These are phyloP conservation scores for Penicillium verrucosum DNA, from an alignment of 2,329 filamentous ascomycete species.

Conservation along the genomic window DNA sequence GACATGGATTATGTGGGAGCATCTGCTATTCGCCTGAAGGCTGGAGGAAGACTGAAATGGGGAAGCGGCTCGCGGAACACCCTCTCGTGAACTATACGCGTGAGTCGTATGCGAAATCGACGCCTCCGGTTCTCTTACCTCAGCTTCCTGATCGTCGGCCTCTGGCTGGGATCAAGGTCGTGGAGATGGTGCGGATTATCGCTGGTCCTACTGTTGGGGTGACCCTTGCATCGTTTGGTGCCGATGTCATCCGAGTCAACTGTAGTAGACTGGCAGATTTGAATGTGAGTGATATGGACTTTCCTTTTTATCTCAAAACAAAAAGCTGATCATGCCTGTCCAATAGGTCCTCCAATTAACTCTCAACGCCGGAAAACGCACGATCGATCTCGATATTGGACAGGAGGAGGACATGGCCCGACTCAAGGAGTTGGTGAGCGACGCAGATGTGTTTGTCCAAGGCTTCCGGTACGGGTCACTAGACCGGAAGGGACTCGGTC, in stretches of 20 bases:
- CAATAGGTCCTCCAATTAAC: constrained; percentile 22
- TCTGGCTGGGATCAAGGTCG: constrained; percentile 49
- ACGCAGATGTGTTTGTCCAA: constrained; percentile 53
- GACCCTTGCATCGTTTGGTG: constrained; percentile 45
- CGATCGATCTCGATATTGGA: constrained; percentile 46
- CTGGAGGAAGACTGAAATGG: constrained; percentile 47
- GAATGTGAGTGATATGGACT: constrained; percentile 17
- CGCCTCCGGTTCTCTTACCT: constrained; percentile 30
- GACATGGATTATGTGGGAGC: constrained; percentile 44
- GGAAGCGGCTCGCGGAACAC: constrained; percentile 41
- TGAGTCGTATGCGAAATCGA: constrained; percentile 35
- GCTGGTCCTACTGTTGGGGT: constrained; percentile 45
- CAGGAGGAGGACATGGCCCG: constrained; percentile 40
- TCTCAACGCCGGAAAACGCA: constrained; percentile 25
- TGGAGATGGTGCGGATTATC: constrained; percentile 42
- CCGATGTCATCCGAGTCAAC: constrained; percentile 48
- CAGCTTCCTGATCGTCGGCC: constrained; percentile 15
- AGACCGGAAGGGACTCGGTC: constrained; percentile 27
- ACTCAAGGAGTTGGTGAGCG: constrained; percentile 44
- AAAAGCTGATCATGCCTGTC: neutral
- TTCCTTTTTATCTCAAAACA: neutral
- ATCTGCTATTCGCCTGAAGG: constrained; percentile 46
- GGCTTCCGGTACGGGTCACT: constrained; percentile 51
- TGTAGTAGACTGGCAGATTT: constrained; percentile 40
- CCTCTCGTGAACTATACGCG: constrained; percentile 43